Conservation (phyloP, 129 eudicot genomes). For the Helianthus tuberosus region DNA sequence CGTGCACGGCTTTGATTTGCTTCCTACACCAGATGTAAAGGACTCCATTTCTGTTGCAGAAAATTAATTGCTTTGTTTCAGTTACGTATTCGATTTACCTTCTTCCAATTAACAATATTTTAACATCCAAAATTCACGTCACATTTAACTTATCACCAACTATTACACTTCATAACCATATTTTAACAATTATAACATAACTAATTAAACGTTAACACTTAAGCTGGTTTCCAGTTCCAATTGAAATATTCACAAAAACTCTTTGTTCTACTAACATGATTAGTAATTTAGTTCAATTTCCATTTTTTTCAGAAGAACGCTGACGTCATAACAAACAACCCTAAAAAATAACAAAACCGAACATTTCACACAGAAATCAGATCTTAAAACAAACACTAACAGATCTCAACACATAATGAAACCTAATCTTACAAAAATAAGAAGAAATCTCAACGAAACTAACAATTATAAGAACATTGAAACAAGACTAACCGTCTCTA, state of each 20-base stretch:
- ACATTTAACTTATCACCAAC: conserved; percentile 9
- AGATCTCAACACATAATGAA: conserved; percentile 9
- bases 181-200: not conserved
- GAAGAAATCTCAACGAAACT: not conserved
- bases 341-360: conserved; percentile 14
- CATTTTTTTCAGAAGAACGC: not conserved
- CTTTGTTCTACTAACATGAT: not conserved
- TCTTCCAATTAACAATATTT: conserved; percentile 29
- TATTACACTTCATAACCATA: conserved; percentile 7
- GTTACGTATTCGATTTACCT: conserved; percentile 38
- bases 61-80: conserved; percentile 60
- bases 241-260: not conserved
- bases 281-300: too few species aligned
- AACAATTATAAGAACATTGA: not conserved
- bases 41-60: conserved; percentile 79
- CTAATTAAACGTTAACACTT: not conserved
- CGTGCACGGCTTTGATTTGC: conserved; percentile 98
- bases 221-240: not conserved
- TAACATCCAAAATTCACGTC: conserved; percentile 20
- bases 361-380: conserved; percentile 5
- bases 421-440: not conserved
- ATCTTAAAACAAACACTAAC: conserved; percentile 6
- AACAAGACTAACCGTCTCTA: conserved; percentile 50
- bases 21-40: conserved; percentile 88
- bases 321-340: not conserved